Percentiles rank a stretch among this genome's conserved stretches.
phyloP scores from a whole-genome alignment of 2,329 filamentous ascomycete genomes.

The Dactylella cylindrospora region DNA sequence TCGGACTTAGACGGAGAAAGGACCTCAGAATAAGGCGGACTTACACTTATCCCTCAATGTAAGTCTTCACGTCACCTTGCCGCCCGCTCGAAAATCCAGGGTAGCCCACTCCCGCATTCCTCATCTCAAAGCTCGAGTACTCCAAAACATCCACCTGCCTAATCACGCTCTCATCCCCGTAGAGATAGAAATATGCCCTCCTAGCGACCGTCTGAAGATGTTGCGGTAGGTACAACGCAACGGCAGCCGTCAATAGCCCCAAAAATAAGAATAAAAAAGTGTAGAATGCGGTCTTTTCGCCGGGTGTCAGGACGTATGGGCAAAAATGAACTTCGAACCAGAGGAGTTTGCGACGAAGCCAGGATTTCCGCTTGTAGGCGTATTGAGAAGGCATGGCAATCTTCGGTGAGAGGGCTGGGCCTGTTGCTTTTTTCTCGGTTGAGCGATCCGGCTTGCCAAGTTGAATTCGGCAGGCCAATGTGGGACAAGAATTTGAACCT shows the following conservation, averaged over 20 bases:
- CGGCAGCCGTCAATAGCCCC: background rate
- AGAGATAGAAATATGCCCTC: conserved; percentile 18
- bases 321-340: conserved; percentile 56
- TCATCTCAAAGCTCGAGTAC: conserved; percentile 2
- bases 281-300: conserved; percentile 53
- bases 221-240: conserved; percentile 15
- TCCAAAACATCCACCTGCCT: conserved; percentile 3
- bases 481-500: no score
- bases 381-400: no score
- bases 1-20: no score
- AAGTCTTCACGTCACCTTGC: no score
- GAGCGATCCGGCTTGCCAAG: no score
- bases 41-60: no score
- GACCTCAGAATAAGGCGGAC: no score
- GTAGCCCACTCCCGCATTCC: no score
- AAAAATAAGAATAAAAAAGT: conserved; percentile 20
- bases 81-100: no score
- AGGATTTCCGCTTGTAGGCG: conserved; percentile 14
- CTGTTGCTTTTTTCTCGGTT: no score
- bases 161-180: conserved; percentile 8
- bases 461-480: no score
- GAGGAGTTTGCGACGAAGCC: conserved; percentile 49
- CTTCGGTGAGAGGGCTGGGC: no score
- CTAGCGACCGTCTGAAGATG: conserved; percentile 4
- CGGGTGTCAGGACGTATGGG: conserved; percentile 54